A percentile compares a stretch with the other conserved stretches of the same genome.
phyloP scores from a whole-genome alignment of 2,329 filamentous ascomycete genomes.

The Colletotrichum spaethianum region DNA sequence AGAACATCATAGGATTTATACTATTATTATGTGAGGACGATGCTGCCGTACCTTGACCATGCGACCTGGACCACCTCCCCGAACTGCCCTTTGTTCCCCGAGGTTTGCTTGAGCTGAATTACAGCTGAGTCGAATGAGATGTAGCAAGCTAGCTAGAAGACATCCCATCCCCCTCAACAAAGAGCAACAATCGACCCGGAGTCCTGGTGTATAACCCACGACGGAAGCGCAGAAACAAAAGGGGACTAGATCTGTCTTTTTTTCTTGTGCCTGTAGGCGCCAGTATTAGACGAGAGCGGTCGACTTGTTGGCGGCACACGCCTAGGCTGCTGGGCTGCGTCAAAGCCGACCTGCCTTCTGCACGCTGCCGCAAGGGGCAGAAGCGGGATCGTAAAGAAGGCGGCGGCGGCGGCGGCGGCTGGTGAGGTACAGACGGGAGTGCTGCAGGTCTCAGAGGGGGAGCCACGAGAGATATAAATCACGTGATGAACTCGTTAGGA shows the following conservation, averaged over 20 bases:
- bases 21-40: background rate
- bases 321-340: background rate
- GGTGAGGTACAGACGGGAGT: background rate
- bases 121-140: background rate
- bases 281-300: background rate
- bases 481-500: background rate
- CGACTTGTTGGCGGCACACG: background rate
- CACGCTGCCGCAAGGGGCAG: conserved; percentile 2
- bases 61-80: background rate
- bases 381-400: background rate
- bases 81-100: background rate
- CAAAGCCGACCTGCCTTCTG: conserved; percentile 2
- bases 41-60: background rate
- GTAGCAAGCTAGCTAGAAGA: background rate
- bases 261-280: background rate
- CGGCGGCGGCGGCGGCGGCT: too few species aligned
- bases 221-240: background rate
- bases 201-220: background rate
- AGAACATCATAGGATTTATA: conserved; percentile 5
- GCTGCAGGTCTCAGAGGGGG: background rate
- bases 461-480: background rate
- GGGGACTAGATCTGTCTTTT: background rate
- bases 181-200: background rate
- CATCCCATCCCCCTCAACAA: background rate
- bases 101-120: background rate